These are phyloP conservation scores for Phaeosphaeria sp. DNA, from an alignment of 2,329 filamentous ascomycete species.

Conservation along the genomic window DNA sequence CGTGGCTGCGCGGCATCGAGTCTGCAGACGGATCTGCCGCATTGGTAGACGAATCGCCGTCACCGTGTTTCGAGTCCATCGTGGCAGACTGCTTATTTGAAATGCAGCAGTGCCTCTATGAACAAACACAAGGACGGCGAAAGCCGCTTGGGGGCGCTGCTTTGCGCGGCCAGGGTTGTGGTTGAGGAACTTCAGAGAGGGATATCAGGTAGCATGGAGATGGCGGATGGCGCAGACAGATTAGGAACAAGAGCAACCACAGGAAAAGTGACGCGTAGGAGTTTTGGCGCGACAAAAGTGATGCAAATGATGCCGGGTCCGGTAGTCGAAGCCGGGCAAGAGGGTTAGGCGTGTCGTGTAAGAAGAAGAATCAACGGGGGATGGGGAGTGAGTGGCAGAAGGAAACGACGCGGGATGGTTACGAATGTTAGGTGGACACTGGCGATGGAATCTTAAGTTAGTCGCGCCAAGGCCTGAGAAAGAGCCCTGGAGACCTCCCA, in stretches of 20 bases:
- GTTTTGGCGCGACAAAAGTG: constrained; percentile 10
- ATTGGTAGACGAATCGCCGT: constrained; percentile 42
- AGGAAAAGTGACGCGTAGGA: constrained; percentile 19
- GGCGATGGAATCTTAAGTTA: no score
- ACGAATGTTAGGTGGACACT: constrained; percentile 12
- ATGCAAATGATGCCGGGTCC: constrained; percentile 28
- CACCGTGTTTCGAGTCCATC: constrained; percentile 47
- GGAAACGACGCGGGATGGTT: constrained; percentile 29
- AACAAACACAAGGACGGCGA: constrained; percentile 27
- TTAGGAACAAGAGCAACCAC: constrained; percentile 28
- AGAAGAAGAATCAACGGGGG: constrained; percentile 20
- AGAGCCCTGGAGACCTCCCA: constrained; percentile 23
- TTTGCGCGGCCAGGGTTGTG: constrained; percentile 35
- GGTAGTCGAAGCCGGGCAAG: constrained; percentile 3
- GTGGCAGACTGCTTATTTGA: constrained; percentile 34
- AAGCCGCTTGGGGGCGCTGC: constrained; percentile 25
- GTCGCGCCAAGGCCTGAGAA: constrained; percentile 10
- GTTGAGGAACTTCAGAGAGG: constrained; percentile 30
- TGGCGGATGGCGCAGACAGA: constrained; percentile 43
- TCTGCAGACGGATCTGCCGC: constrained; percentile 37
- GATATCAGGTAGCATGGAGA: constrained; percentile 48
- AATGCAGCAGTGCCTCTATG: constrained; percentile 23
- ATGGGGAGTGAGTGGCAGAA: constrained; percentile 32
- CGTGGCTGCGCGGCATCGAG: constrained; percentile 38
- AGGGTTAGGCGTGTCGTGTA: constrained; percentile 19